A percentile compares a stretch with the other conserved stretches of the same genome.
Evolutionary conservation across 1,284 basidiomycete species (phyloP).

Genomic region (Albatrellus sp.): DNA sequence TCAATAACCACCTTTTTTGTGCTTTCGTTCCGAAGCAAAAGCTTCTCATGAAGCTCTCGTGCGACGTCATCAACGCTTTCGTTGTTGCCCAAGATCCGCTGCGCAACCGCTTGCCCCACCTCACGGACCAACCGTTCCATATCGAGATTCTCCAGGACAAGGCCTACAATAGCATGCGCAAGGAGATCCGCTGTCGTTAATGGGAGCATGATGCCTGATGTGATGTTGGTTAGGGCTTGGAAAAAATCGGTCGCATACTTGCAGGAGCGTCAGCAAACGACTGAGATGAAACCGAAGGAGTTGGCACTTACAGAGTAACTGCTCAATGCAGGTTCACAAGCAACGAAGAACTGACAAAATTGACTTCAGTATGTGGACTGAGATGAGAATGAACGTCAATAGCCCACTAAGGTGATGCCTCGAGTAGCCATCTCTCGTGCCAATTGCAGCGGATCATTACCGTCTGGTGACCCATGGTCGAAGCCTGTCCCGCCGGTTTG

Average conservation of each 20-base stretch:
- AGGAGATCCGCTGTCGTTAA: constrained; percentile 92
- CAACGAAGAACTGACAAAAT: constrained; percentile 80
- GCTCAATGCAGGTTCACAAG: constrained; percentile 94
- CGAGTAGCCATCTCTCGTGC: constrained; percentile 82
- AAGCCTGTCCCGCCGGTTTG: constrained; percentile 44
- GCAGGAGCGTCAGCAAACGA: constrained; percentile 14
- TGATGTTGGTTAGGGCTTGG: constrained; percentile 84
- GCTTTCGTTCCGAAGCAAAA: constrained; percentile 87
- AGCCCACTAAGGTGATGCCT: constrained; percentile 78
- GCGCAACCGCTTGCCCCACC: constrained; percentile 87
- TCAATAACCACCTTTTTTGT: constrained; percentile 96
- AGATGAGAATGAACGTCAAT: background rate
- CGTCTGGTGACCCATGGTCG: constrained; percentile 86
- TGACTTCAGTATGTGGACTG: background rate
- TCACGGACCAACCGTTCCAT: constrained; percentile 95
- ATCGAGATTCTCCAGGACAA: constrained; percentile 95
- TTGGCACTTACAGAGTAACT: constrained; percentile 66
- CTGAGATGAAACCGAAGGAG: constrained; percentile 9
- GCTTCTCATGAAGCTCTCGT: constrained; percentile 81
- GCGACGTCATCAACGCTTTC: constrained; percentile 94
- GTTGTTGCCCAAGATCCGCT: constrained; percentile 80
- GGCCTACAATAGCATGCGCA: constrained; percentile 95
- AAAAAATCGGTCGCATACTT: constrained; percentile 93
- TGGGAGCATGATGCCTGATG: constrained; percentile 91
- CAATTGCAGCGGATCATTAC: constrained; percentile 81